A percentile compares a stretch with the other conserved stretches of the same genome.
Evolutionary conservation across 202 grass and related monocot genomes (phyloP).

Genomic region (Schoenoplectus tabernaemontani): DNA sequence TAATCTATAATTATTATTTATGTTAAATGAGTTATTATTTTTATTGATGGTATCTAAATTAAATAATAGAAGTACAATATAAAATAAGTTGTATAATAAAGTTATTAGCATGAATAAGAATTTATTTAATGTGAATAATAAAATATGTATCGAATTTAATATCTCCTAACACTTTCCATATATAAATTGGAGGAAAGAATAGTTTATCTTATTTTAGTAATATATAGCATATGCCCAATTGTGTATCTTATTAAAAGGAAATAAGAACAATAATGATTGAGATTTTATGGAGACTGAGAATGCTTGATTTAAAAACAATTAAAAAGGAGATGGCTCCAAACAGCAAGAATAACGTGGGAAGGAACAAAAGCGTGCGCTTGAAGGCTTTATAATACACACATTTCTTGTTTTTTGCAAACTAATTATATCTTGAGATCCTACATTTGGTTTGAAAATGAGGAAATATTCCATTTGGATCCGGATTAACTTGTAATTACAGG

Average conservation of each 20-base stretch:
- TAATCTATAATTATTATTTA: too few relatives aligned
- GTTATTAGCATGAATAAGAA: too few relatives aligned
- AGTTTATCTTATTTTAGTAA: neutral
- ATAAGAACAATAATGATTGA: neutral
- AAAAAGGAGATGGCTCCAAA: neutral
- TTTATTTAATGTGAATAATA: too few relatives aligned
- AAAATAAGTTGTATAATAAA: too few relatives aligned
- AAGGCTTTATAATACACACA: conserved; percentile 8
- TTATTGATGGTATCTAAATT: too few relatives aligned
- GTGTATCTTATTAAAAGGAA: neutral
- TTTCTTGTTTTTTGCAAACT: conserved; percentile 8
- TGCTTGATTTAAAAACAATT: neutral
- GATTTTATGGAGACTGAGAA: neutral
- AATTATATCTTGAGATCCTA: conserved; percentile 14
- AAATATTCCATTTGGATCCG: neutral
- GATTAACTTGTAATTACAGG: conserved; percentile 1
- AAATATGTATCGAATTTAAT: too few relatives aligned
- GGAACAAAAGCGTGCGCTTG: conserved; percentile 5
- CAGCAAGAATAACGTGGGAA: conserved; percentile 6
- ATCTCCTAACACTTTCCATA: too few relatives aligned
- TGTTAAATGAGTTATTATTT: too few relatives aligned
- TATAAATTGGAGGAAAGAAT: neutral
- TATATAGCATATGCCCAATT: neutral
- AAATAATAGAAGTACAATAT: too few relatives aligned
- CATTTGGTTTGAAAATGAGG: neutral